Conservation (phyloP, 2,329 filamentous ascomycete genomes). For the Chrysoporthe austroafricana region DNA sequence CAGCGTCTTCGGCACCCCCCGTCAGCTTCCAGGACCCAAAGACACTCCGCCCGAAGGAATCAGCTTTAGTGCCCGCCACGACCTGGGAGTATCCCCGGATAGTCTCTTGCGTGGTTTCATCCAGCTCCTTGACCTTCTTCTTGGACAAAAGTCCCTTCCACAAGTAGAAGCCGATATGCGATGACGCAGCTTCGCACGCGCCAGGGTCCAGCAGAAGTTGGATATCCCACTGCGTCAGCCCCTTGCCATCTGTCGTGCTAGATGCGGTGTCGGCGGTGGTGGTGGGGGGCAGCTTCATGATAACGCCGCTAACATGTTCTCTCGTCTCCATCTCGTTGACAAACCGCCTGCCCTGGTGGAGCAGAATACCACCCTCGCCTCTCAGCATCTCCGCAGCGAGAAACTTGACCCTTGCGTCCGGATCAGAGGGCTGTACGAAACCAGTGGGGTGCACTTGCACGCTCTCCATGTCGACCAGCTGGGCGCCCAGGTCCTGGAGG, state of each 20-base stretch:
- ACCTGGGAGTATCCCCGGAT: conserved; percentile 54
- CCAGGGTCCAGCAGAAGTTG: conserved; percentile 64
- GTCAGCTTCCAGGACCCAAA: conserved; percentile 61
- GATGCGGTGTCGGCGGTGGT: not conserved
- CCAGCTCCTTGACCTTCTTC: conserved; percentile 56
- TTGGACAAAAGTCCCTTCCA: conserved; percentile 65
- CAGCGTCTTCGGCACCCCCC: conserved; percentile 46
- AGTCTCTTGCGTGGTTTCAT: conserved; percentile 42
- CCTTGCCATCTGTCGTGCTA: conserved; percentile 27
- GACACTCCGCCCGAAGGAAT: conserved; percentile 51
- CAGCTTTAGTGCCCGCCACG: conserved; percentile 44
- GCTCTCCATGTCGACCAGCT: conserved; percentile 55
- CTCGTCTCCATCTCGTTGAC: conserved; percentile 66
- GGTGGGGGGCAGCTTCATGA: conserved; percentile 46
- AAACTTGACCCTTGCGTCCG: conserved; percentile 57
- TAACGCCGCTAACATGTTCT: conserved; percentile 57
- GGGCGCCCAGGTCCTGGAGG: conserved; percentile 44
- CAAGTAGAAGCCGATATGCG: conserved; percentile 65
- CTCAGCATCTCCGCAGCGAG: conserved; percentile 66
- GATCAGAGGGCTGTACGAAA: conserved; percentile 59
- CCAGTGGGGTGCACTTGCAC: conserved; percentile 70
- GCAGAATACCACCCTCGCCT: conserved; percentile 64
- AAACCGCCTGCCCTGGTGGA: conserved; percentile 56
- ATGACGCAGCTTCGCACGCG: conserved; percentile 52
- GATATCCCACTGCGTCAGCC: conserved; percentile 60